Evolutionary conservation across 331 rosid genomes (phyloP).

Genomic region (Acacia pycnantha): DNA sequence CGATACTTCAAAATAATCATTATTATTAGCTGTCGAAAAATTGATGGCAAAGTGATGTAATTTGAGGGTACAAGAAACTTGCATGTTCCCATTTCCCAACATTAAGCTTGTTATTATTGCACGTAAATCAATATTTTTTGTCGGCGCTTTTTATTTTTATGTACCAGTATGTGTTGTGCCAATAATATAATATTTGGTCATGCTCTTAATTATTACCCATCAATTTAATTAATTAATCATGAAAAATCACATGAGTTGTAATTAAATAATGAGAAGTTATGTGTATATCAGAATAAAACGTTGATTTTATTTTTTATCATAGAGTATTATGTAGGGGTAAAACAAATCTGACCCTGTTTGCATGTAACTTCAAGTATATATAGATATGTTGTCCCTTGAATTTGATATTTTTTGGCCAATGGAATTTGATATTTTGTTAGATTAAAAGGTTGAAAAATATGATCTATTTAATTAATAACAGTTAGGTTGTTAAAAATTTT

Average conservation of each 20-base stretch:
- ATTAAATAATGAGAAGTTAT: background rate
- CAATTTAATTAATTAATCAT: background rate
- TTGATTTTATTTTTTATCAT: background rate
- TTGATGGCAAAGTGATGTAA: constrained; percentile 2
- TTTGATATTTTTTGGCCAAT: no score
- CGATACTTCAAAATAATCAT: background rate
- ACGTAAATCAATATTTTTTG: background rate
- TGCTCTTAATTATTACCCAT: background rate
- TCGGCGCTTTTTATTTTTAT: background rate
- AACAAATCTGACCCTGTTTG: no score
- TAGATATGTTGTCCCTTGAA: no score
- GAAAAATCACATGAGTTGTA: background rate
- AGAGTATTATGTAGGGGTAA: no score
- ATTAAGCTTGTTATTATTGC: background rate
- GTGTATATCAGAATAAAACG: background rate
- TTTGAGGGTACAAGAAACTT: background rate
- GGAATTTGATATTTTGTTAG: no score
- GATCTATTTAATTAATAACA: no score
- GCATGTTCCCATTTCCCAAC: background rate
- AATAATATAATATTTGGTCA: background rate
- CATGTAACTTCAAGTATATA: no score
- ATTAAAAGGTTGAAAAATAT: no score
- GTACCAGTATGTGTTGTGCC: background rate
- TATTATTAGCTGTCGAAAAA: background rate
- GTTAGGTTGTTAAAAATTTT: no score